Evolutionary conservation across 2,329 filamentous ascomycete genomes (phyloP), one percentile per base, ranked within the genome.

Genomic region (Phyllosticta ampelicida): DNA sequence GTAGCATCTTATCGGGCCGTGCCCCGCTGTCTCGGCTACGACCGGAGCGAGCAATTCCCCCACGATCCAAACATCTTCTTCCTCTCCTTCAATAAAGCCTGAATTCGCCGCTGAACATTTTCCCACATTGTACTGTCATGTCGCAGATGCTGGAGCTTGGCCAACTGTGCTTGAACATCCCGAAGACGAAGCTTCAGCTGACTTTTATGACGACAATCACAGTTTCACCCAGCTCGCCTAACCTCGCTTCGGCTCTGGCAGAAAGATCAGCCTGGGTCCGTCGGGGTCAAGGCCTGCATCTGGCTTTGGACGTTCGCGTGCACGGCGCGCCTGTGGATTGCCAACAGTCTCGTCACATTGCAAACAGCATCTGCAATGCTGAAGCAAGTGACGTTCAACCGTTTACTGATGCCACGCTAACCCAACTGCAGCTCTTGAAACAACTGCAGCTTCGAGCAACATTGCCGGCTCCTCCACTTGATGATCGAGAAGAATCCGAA

Each of bases 181-280:
- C 66, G 16, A 59, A 56, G 28, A 60, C 62, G 9, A 54, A 66
- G 30, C 60, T 69, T 28, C 67, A 71, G 63, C 67, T 73, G n/a
- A 30, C 21, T 10, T 51, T 23, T 20, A 13, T 52, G 21, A 29
- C 29, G n/a, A 20, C 29, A 9, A 23, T 53, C 16, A 55, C 49
- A 10, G 30, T 48, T 10, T 55, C 53, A 48, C 48, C 48, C 20
- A 11, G 51, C 28, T 28, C 11, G 20, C 6, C 19, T 9, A 16
- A 9, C 19, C 19, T 48, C 9, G 52, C 20, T 9, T 60, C 61
- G 5, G 10, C 63, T 9, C 55, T 72, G 5, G 62, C 63, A 5
- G 68, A 68, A 52, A 63, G 63, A 6, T 50, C 61, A 23, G 60
- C 62, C 20, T 75, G 71, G 19, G 78, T 82, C 16, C 60, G 63